phyloP scores from a whole-genome alignment of 2,329 filamentous ascomycete species.

The Claviceps monticola region DNA sequence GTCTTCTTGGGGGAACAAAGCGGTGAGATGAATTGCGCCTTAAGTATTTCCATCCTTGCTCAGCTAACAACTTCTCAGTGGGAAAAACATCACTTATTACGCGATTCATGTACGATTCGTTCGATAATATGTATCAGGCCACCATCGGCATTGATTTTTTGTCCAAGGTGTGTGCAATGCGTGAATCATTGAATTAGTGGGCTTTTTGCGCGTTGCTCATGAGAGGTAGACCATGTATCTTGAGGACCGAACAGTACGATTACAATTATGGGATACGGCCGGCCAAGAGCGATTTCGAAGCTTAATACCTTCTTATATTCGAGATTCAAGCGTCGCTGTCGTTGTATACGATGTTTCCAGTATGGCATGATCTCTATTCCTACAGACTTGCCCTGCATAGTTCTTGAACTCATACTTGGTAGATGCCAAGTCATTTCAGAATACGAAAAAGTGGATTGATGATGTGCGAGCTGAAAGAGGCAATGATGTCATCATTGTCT shows the following conservation, averaged over 20 bases:
- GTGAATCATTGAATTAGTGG: background rate
- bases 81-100: constrained; percentile 98
- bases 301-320: constrained; percentile 95
- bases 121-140: constrained; percentile 99
- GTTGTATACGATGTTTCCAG: constrained; percentile 98
- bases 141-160: constrained; percentile 99
- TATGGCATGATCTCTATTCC: constrained; percentile 19
- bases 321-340: constrained; percentile 93
- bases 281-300: constrained; percentile 96
- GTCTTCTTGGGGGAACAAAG: constrained; percentile 98
- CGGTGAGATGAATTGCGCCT: constrained; percentile 46
- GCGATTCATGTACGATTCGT: constrained; percentile 99
- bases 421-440: constrained; percentile 94
- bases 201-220: constrained; percentile 1
- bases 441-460: constrained; percentile 98
- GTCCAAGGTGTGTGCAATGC: constrained; percentile 67
- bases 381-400: constrained; percentile 4
- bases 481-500: constrained; percentile 96
- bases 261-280: constrained; percentile 97
- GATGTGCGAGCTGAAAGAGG: constrained; percentile 92
- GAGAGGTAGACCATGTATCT: constrained; percentile 78
- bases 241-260: constrained; percentile 90
- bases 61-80: constrained; percentile 41
- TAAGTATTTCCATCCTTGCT: background rate
- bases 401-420: constrained; percentile 1